These are phyloP conservation scores for Petasospora rhodanensis DNA, from an alignment of 1,139 yeast species.

Conservation along the genomic window DNA sequence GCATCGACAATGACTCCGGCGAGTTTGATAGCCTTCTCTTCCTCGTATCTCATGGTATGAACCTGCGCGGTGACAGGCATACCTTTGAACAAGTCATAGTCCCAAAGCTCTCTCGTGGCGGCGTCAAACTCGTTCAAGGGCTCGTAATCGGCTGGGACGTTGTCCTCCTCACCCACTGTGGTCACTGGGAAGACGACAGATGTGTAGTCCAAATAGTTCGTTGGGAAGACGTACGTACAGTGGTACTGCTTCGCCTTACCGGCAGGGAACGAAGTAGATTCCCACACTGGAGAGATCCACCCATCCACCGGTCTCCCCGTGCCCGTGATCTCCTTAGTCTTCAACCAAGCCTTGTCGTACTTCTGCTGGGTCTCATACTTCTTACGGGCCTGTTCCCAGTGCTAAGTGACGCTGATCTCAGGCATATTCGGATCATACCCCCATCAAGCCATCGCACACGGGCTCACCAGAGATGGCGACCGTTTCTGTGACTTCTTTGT, in stretches of 20 bases:
- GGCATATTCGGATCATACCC: slow-evolving; percentile 22
- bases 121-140: slow-evolving; percentile 37
- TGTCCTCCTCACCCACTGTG: slow-evolving; percentile 46
- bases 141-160: slow-evolving; percentile 29
- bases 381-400: slow-evolving; percentile 41
- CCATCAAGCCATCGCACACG: slow-evolving; percentile 33
- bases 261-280: slow-evolving; percentile 41
- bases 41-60: too few species aligned
- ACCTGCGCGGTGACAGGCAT: too few species aligned
- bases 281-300: slow-evolving; percentile 46
- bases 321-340: slow-evolving; percentile 34
- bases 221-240: slow-evolving; percentile 48
- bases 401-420: slow-evolving; percentile 35
- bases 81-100: slow-evolving; percentile 53
- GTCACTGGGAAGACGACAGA: slow-evolving; percentile 60
- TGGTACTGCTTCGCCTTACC: slow-evolving; percentile 21
- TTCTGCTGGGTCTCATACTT: slow-evolving; percentile 32
- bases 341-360: slow-evolving; percentile 37
- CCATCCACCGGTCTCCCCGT: slow-evolving; percentile 46
- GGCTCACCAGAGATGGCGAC: slow-evolving; percentile 38
- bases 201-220: slow-evolving; percentile 55
- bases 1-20: too few species aligned
- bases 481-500: slow-evolving; percentile 28
- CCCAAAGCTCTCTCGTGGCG: slow-evolving; percentile 41
- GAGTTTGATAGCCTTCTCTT: too few species aligned